Conservation (phyloP, 1,284 basidiomycete species). For the Cryptococcus hybrid region DNA sequence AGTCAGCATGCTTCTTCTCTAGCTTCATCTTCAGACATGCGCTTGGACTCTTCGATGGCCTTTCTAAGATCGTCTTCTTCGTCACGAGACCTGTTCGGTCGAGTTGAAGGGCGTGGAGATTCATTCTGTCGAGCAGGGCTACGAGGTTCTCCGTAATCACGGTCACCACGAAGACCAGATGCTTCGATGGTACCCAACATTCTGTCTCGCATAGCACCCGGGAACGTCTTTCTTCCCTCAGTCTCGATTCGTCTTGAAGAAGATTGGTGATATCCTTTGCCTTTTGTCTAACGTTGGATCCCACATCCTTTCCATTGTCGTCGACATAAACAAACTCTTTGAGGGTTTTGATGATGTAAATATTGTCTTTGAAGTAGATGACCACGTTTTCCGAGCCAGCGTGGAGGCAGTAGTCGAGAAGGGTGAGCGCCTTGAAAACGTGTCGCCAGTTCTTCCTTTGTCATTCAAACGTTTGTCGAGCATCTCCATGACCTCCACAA, state of each 20-base stretch:
- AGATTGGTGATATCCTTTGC: slow-evolving; percentile 99
- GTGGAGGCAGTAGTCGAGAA: slow-evolving; percentile 95
- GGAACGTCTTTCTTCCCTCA: slow-evolving; percentile 76
- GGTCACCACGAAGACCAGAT: slow-evolving; percentile 48
- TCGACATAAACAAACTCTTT: slow-evolving; percentile 99
- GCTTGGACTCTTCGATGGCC: slow-evolving; percentile 86
- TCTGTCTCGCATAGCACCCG: slow-evolving; percentile 93
- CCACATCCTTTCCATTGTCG: slow-evolving; percentile 95
- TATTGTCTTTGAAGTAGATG: slow-evolving; percentile 96
- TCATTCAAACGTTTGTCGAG: slow-evolving; percentile 98
- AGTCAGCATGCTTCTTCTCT: slow-evolving; percentile 49
- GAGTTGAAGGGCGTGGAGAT: background rate
- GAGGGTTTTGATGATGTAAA: slow-evolving; percentile 97
- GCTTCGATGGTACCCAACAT: slow-evolving; percentile 67
- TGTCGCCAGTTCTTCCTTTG: slow-evolving; percentile 99
- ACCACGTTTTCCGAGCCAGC: slow-evolving; percentile 98
- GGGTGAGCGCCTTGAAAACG: slow-evolving; percentile 97
- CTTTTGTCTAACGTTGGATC: slow-evolving; percentile 97
- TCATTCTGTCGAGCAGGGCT: slow-evolving; percentile 7
- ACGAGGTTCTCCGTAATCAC: slow-evolving; percentile 51
- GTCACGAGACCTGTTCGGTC: slow-evolving; percentile 35
- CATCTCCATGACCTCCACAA: slow-evolving; percentile 99
- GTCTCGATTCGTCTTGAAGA: slow-evolving; percentile 80
- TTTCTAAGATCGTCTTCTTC: slow-evolving; percentile 78
- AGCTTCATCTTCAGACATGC: slow-evolving; percentile 71